Percentiles rank a stretch among this genome's conserved stretches.
Evolutionary conservation across 805 yeast genomes (phyloP).

Genomic region (Yarrowia sp.): DNA sequence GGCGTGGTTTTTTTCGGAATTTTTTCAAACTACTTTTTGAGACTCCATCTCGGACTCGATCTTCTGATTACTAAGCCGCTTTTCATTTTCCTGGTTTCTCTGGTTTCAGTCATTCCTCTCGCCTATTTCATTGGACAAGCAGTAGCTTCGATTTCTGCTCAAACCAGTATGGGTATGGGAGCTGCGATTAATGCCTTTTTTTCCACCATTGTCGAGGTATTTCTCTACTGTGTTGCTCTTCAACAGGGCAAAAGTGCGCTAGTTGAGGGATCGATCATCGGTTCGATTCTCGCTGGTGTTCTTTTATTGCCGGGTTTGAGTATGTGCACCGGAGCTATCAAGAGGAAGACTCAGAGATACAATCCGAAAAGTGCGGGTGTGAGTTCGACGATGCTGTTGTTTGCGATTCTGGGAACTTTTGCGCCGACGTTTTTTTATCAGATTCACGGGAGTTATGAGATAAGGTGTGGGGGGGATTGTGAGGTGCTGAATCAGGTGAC

Average conservation of each 20-base stretch:
- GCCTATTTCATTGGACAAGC: constrained; percentile 99
- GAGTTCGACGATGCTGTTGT: constrained; percentile 91
- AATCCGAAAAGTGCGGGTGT: constrained; percentile 98
- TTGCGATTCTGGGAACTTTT: constrained; percentile 88
- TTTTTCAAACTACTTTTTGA: constrained; percentile 71
- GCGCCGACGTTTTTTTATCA: constrained; percentile 91
- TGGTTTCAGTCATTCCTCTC: constrained; percentile 86
- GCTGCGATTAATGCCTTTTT: constrained; percentile 98
- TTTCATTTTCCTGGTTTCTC: constrained; percentile 73
- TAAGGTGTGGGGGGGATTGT: constrained; percentile 60
- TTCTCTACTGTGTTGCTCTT: constrained; percentile 88
- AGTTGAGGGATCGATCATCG: constrained; percentile 96
- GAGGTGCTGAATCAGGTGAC: neutral
- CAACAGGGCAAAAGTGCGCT: constrained; percentile 82
- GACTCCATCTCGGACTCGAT: constrained; percentile 55
- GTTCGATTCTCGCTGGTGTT: constrained; percentile 92
- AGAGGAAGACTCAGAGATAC: constrained; percentile 90
- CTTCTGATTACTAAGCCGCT: constrained; percentile 65
- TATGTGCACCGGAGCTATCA: constrained; percentile 97
- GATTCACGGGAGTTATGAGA: constrained; percentile 85
- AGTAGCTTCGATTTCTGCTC: constrained; percentile 98
- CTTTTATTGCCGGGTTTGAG: constrained; percentile 89
- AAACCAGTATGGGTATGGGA: constrained; percentile 98
- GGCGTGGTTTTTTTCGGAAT: constrained; percentile 83
- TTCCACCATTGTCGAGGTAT: constrained; percentile 94